A percentile compares a stretch with the other conserved stretches of the same genome.
Evolutionary conservation across 164 flowering plant genomes (phyloP).

Genomic region (Stephania cephalantha): DNA sequence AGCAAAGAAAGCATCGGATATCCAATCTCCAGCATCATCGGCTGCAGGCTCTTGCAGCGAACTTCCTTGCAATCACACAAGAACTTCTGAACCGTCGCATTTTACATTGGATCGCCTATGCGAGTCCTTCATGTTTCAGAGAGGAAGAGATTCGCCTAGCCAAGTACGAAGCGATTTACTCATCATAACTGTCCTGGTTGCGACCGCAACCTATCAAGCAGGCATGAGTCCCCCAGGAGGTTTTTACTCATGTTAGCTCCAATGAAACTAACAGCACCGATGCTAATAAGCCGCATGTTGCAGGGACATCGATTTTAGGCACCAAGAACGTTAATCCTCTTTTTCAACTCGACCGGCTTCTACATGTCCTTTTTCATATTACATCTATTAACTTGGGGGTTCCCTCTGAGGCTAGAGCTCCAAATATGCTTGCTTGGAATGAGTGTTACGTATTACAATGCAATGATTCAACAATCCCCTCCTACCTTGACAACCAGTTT

Average conservation of each 20-base stretch:
- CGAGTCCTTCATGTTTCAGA: slow-evolving; percentile 12
- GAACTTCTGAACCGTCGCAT: neutral
- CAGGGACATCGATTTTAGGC: slow-evolving; percentile 11
- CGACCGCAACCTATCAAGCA: slow-evolving; percentile 15
- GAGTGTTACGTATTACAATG: neutral
- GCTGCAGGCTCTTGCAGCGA: neutral
- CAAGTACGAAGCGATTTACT: slow-evolving; percentile 5
- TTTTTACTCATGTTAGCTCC: slow-evolving; percentile 4
- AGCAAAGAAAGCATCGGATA: slow-evolving; percentile 22
- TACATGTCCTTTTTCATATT: slow-evolving; percentile 6
- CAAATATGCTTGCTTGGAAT: slow-evolving; percentile 3
- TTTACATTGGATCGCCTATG: slow-evolving; percentile 3
- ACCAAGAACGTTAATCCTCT: neutral
- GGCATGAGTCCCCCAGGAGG: slow-evolving; percentile 16
- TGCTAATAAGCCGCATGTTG: neutral
- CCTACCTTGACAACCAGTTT: neutral
- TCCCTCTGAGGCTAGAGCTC: slow-evolving; percentile 13
- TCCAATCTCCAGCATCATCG: neutral
- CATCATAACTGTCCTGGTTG: slow-evolving; percentile 12
- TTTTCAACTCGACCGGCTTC: slow-evolving; percentile 11
- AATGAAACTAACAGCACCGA: neutral
- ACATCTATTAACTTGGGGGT: slow-evolving; percentile 4
- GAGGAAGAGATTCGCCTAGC: slow-evolving; percentile 14
- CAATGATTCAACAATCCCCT: neutral
- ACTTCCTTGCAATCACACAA: neutral